Evolutionary conservation across 352 stramenopile species (phyloP).

Genomic region (Phytophthora podocarpi): DNA sequence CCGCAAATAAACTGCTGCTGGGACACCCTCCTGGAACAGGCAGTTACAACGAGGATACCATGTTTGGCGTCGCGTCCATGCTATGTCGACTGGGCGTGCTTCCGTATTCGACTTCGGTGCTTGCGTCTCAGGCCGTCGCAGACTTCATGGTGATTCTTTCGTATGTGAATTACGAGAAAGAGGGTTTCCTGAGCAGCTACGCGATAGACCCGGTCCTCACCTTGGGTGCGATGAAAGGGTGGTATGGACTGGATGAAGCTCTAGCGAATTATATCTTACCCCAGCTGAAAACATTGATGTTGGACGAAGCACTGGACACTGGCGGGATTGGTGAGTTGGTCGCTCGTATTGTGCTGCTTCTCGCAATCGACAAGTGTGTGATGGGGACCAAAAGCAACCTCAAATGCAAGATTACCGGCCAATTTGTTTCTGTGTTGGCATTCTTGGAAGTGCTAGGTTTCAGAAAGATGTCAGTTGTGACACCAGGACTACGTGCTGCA

Average conservation of each 20-base stretch:
- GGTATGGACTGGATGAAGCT: neutral
- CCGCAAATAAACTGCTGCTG: slow-evolving; percentile 10
- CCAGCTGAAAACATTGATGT: slow-evolving; percentile 7
- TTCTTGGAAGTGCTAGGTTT: slow-evolving; percentile 1
- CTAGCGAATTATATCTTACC: slow-evolving; percentile 2
- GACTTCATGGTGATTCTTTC: slow-evolving; percentile 15
- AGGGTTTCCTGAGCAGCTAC: slow-evolving; percentile 9
- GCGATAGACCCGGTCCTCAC: slow-evolving; percentile 11
- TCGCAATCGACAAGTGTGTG: slow-evolving; percentile 11
- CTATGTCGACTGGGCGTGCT: neutral
- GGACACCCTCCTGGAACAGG: neutral
- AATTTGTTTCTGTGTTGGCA: neutral
- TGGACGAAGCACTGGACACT: slow-evolving; percentile 6
- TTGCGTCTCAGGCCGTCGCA: slow-evolving; percentile 11
- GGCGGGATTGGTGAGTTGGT: slow-evolving; percentile 4
- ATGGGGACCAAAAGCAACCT: too few species aligned
- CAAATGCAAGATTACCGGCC: neutral
- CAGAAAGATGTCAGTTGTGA: neutral
- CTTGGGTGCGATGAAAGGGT: slow-evolving; percentile 8
- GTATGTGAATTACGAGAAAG: slow-evolving; percentile 11
- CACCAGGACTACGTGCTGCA: neutral
- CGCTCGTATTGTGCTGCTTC: slow-evolving; percentile 10
- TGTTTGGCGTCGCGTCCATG: slow-evolving; percentile 19
- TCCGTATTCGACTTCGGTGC: neutral
- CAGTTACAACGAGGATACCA: neutral